phyloP scores from a whole-genome alignment of 805 yeast species.

The Lipomyces japonicus region DNA sequence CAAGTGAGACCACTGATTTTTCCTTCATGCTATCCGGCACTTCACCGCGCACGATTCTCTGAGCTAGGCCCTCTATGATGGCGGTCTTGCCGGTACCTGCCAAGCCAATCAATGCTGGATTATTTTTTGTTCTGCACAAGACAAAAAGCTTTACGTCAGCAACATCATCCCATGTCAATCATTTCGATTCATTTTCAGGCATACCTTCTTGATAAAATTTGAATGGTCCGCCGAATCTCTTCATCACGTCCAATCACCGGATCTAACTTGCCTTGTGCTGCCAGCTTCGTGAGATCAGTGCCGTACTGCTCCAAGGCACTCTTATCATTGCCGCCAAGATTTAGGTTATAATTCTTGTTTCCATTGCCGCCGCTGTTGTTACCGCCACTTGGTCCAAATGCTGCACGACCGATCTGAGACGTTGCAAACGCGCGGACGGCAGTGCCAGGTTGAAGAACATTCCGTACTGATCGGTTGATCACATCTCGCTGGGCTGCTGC shows the following conservation, averaged over 20 bases:
- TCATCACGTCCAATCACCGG: slow-evolving; percentile 98
- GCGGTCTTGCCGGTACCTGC: slow-evolving; percentile 99
- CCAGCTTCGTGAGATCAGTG: slow-evolving; percentile 78
- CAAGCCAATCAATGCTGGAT: slow-evolving; percentile 90
- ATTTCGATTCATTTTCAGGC: neutral
- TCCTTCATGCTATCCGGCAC: slow-evolving; percentile 93
- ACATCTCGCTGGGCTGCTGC: neutral
- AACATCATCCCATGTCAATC: neutral
- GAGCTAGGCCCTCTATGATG: slow-evolving; percentile 93
- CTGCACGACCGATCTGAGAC: slow-evolving; percentile 1
- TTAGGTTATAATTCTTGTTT: slow-evolving; percentile 38
- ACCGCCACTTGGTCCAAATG: too few relatives aligned
- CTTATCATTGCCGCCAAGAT: slow-evolving; percentile 41
- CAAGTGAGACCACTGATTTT: slow-evolving; percentile 77
- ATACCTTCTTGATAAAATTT: slow-evolving; percentile 83
- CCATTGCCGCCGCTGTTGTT: neutral
- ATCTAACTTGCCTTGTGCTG: slow-evolving; percentile 84
- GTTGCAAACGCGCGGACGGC: slow-evolving; percentile 9
- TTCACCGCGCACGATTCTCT: slow-evolving; percentile 82
- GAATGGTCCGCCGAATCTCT: slow-evolving; percentile 88
- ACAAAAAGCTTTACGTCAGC: neutral
- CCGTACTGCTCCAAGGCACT: slow-evolving; percentile 78
- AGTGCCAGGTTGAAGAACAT: neutral
- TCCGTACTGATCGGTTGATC: neutral
- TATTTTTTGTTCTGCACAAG: slow-evolving; percentile 63